These are phyloP conservation scores for Metahyphopichia silvanorum DNA, from an alignment of 805 yeast species.

Conservation along the genomic window DNA sequence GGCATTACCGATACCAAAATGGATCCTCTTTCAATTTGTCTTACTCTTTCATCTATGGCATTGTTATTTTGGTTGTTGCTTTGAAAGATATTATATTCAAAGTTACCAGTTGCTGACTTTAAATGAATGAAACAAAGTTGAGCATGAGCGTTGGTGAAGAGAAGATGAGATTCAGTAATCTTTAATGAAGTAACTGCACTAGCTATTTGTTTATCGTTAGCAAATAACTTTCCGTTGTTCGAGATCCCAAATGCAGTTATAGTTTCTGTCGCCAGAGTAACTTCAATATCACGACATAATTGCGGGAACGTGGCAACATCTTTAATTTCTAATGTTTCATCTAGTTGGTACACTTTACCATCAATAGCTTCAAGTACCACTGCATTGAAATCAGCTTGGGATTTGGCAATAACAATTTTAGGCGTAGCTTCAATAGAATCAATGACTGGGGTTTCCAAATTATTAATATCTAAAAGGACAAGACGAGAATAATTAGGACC, in stretches of 20 bases:
- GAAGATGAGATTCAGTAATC: constrained; percentile 65
- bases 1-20: constrained; percentile 79
- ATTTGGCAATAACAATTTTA: constrained; percentile 54
- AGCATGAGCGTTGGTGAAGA: constrained; percentile 87
- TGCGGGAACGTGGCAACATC: constrained; percentile 59
- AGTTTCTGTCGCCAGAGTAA: constrained; percentile 25
- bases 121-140: constrained; percentile 79
- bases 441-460: constrained; percentile 36
- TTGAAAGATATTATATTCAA: constrained; percentile 33
- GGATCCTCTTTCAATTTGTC: constrained; percentile 91
- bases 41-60: constrained; percentile 70
- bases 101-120: constrained; percentile 28
- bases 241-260: constrained; percentile 69
- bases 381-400: constrained; percentile 49
- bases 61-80: constrained; percentile 17
- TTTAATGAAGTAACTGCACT: constrained; percentile 80
- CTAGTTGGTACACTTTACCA: constrained; percentile 51
- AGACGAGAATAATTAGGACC: constrained; percentile 48
- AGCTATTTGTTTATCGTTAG: constrained; percentile 55
- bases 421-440: constrained; percentile 43
- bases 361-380: constrained; percentile 61
- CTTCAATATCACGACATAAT: constrained; percentile 58
- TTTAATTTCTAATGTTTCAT: constrained; percentile 22
- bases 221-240: constrained; percentile 68
- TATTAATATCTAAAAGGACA: constrained; percentile 47